Conservation (phyloP, 352 stramenopile species). For the Globisporangium okanoganense region DNA sequence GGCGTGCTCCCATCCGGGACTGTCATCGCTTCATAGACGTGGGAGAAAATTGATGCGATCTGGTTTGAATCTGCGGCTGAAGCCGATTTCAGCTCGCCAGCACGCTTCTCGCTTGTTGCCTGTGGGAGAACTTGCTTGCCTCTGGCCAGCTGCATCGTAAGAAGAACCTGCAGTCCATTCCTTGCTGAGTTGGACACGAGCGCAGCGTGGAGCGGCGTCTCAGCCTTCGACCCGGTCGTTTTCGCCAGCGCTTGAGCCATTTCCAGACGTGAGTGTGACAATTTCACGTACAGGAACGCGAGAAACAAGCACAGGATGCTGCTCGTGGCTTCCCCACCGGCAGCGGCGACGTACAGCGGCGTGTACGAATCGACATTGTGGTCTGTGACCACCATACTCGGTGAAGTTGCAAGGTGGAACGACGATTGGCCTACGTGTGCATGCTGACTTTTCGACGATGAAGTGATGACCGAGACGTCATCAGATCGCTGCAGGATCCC, state of each 20-base stretch:
- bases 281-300: constrained; percentile 27
- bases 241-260: constrained; percentile 21
- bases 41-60: constrained; percentile 16
- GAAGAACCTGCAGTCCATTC: constrained; percentile 45
- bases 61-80: background rate
- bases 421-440: constrained; percentile 3
- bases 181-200: constrained; percentile 28
- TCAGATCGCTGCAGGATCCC: constrained; percentile 9
- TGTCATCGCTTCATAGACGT: constrained; percentile 24
- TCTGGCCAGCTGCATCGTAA: constrained; percentile 19
- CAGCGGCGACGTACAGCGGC: constrained; percentile 39
- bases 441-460: constrained; percentile 3
- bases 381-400: constrained; percentile 30
- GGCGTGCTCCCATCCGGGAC: constrained; percentile 28
- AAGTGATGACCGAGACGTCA: background rate
- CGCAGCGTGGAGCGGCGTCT: constrained; percentile 45
- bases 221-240: constrained; percentile 18
- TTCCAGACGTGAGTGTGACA: constrained; percentile 7
- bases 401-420: constrained; percentile 31
- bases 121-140: constrained; percentile 2
- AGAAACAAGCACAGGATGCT: constrained; percentile 37
- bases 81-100: background rate
- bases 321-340: constrained; percentile 31
- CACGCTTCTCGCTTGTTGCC: background rate
- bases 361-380: constrained; percentile 29